Evolutionary conservation across 176 grass and related monocot species (phyloP), one percentile per base, ranked within the genome.

Genomic region (Oryza australiensis): DNA sequence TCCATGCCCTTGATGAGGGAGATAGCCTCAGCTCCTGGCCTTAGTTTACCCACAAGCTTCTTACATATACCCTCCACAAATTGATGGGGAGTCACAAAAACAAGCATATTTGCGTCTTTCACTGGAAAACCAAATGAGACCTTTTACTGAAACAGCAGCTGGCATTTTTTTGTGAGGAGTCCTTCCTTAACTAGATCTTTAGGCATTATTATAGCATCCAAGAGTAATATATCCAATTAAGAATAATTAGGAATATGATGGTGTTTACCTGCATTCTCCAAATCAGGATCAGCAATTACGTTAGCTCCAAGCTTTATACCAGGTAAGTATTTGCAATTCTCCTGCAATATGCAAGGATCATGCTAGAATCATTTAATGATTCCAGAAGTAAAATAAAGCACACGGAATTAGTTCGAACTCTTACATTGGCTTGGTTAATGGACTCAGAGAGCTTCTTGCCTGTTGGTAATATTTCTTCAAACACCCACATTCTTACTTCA

Each of bases 1-100:
- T 98, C 95, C 95, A 95, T 98, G 27, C 95, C 95, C 68, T 98
- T 98, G 75, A 98, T 95, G 15, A 98, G 92, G 46, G 95, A 95
- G 79, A 98, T 91, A 46, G 90, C 92, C 63, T 98, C 82, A 29
- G 85, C 76, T 63, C 88, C 85, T 26, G 88, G 84, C 48, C 83
- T 93, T 84, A 94, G 84, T 84, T 95, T 98, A 5, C 92, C 92
- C 23, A 84, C 87, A 42, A 98, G 92, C 68, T 86, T 94, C 87
- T 95, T 98, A 81, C 95, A 98, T 62, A 98, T 95, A 64, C 88
- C 95, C 84, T 86, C 84, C 35, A 91, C 88, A 86, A 94, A 94
- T 60, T 92, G 93, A 91, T 98, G 92, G 26, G 95, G 95, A 32
- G 92, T 98, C 64, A 95, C 92, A 88, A 98, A 98, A 34, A 98